Evolutionary conservation across 768 basidiomycete genomes (phyloP), one percentile per base, ranked within the genome.

Genomic region (Auriculariales sp.): DNA sequence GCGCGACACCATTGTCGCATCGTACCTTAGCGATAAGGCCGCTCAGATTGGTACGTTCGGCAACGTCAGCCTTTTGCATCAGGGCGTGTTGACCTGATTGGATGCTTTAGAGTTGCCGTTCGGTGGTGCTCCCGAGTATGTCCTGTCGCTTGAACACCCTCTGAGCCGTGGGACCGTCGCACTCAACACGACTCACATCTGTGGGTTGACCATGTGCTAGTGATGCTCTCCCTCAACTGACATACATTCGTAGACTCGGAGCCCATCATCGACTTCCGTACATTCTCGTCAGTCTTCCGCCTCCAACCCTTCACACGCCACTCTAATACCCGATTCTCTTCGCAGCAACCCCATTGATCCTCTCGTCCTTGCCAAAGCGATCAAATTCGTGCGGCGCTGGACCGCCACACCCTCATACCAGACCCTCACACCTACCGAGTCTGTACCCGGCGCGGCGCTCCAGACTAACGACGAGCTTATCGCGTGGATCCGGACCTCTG

Each of bases 391-490:
- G 19, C 39, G 39, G 19, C 17, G 22, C 19, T 44, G 39, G 39
- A 19, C 12, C 22, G 27, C 9, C 19, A 44, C 39, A 7, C 19
- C 39, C 22, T 19, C 39, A 7, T 24, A 24, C 22, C 17, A 44
- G 22, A 19, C 17, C 22, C 39, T 44, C 19, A 7, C 39, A 10
- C 39, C 39, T 5, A 25, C 27, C 19, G 50, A 51, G 45, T 10
- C 46, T 4, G 17, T 17, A 36, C 50, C 50, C 3, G 50, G 50
- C 27, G 10, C 44, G 19, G 25, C 12, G 5, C 42, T 46, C 1
- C 46, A 47, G 3, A 51, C 49, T 3, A 54, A 61, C 52, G 56
- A 29, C 19, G 19, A 46, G 17, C 44, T 64, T 47, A 54, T 56
- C 28, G 48, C 50, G 7, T 60, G 51, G 46, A 52, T 49, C 28